Evolutionary conservation across 2,329 filamentous ascomycete genomes (phyloP).

Genomic region (Colletotrichum camelliae): DNA sequence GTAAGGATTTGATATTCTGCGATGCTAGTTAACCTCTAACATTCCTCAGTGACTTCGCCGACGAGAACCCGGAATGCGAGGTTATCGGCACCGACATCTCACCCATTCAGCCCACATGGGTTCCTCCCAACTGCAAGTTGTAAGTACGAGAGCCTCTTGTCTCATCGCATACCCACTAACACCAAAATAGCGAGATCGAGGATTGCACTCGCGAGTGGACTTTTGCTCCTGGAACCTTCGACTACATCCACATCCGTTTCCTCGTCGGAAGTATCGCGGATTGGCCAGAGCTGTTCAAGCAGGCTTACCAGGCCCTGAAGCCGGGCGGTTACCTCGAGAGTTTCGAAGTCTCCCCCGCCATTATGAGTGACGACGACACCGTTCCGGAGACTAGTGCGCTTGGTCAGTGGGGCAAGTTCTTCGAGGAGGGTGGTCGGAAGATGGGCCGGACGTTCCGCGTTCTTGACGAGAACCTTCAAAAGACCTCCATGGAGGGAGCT

Average conservation of each 20-base stretch:
- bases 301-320: conserved; percentile 53
- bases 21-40: background rate
- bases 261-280: conserved; percentile 58
- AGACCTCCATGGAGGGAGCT: conserved; percentile 32
- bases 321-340: conserved; percentile 48
- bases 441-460: conserved; percentile 35
- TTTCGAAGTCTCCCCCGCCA: conserved; percentile 39
- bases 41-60: conserved; percentile 49
- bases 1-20: background rate
- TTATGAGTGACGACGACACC: conserved; percentile 33
- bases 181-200: conserved; percentile 52
- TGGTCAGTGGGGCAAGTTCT: conserved; percentile 38
- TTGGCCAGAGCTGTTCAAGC: conserved; percentile 55
- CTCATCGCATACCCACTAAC: conserved; percentile 11
- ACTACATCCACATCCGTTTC: conserved; percentile 63
- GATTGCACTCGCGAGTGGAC: conserved; percentile 60
- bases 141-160: background rate
- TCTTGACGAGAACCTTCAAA: conserved; percentile 34
- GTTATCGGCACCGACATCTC: conserved; percentile 62
- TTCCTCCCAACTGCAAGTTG: conserved; percentile 60
- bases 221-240: conserved; percentile 51
- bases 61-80: conserved; percentile 47
- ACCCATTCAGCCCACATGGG: conserved; percentile 60
- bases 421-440: conserved; percentile 35
- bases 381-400: conserved; percentile 33